Evolutionary conservation across 805 yeast genomes (phyloP).

Genomic region (Lipomyces sp.): DNA sequence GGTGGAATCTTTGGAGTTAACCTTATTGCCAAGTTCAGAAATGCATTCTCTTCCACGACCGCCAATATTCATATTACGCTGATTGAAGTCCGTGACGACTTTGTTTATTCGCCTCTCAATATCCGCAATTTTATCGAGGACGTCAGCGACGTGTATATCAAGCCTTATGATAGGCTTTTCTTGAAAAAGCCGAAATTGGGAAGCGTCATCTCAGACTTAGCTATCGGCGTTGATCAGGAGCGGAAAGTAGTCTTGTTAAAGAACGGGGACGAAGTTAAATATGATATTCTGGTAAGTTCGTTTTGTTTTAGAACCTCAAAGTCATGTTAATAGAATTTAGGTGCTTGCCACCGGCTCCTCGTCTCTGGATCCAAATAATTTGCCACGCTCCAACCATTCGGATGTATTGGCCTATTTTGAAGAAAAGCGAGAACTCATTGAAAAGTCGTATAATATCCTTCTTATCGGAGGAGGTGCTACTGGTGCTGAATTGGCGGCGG

Average conservation of each 20-base stretch:
- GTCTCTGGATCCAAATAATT: conserved; percentile 16
- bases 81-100: conserved; percentile 24
- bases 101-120: conserved; percentile 23
- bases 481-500: conserved; percentile 58
- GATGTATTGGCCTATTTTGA: conserved; percentile 18
- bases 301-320: not conserved
- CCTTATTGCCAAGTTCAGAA: conserved; percentile 1
- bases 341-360: conserved; percentile 32
- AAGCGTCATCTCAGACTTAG: conserved; percentile 15
- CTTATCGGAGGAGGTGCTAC: conserved; percentile 60
- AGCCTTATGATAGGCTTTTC: conserved; percentile 28
- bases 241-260: conserved; percentile 17
- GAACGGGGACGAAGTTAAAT: conserved; percentile 15
- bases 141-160: conserved; percentile 18
- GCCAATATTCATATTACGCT: conserved; percentile 21
- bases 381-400: conserved; percentile 11
- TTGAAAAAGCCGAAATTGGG: conserved; percentile 22
- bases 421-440: conserved; percentile 42
- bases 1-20: conserved; percentile 29
- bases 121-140: conserved; percentile 27
- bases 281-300: conserved; percentile 16
- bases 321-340: not conserved
- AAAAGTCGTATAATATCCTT: conserved; percentile 48
- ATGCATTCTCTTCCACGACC: not conserved
- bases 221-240: conserved; percentile 17